These are phyloP conservation scores for Hagleromyces aurorensis DNA, from an alignment of 805 yeast species.

Conservation along the genomic window DNA sequence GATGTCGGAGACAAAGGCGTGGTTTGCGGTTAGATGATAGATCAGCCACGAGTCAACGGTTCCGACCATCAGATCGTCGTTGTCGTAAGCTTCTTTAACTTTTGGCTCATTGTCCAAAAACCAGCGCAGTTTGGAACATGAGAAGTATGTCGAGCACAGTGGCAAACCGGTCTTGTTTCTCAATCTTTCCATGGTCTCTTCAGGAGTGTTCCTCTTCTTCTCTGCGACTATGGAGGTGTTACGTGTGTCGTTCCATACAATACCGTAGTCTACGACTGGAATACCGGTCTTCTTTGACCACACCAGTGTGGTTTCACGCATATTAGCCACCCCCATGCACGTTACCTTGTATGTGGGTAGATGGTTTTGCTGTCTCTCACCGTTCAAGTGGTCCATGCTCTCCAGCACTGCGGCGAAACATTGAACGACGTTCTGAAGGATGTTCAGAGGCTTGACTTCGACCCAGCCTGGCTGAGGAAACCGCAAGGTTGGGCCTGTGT, in stretches of 20 bases:
- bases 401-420: constrained; percentile 65
- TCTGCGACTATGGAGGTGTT: constrained; percentile 64
- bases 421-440: constrained; percentile 62
- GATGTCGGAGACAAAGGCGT: constrained; percentile 71
- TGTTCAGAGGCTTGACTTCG: constrained; percentile 82
- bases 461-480: constrained; percentile 90
- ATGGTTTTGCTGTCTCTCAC: constrained; percentile 36
- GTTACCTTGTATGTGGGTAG: constrained; percentile 52
- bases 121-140: constrained; percentile 88
- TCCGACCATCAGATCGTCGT: constrained; percentile 81
- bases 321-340: constrained; percentile 85
- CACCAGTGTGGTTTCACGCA: constrained; percentile 88
- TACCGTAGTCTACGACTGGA: constrained; percentile 74
- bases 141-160: constrained; percentile 73
- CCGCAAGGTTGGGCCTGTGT: constrained; percentile 49
- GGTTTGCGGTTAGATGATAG: constrained; percentile 68
- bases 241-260: constrained; percentile 94
- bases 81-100: constrained; percentile 60
- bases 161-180: constrained; percentile 75
- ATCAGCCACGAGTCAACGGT: constrained; percentile 93
- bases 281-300: constrained; percentile 81
- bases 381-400: constrained; percentile 49
- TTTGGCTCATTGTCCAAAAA: constrained; percentile 67
- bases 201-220: constrained; percentile 45
- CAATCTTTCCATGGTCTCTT: constrained; percentile 48